phyloP scores from a whole-genome alignment of 2,329 filamentous ascomycete species.

The Ophiostoma ulmi region DNA sequence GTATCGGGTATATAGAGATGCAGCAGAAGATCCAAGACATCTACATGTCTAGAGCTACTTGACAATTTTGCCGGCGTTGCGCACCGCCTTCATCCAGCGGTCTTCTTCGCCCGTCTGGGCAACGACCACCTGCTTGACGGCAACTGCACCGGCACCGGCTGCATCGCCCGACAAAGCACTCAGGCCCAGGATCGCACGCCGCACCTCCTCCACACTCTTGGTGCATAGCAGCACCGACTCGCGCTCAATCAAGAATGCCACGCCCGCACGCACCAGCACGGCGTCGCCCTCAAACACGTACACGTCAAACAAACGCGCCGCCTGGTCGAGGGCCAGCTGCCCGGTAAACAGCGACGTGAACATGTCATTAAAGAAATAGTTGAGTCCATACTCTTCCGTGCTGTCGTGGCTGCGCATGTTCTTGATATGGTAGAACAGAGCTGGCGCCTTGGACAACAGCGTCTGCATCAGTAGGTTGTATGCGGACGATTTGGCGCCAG shows the following conservation, averaged over 20 bases:
- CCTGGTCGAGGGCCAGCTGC: constrained; percentile 62
- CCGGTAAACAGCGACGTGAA: constrained; percentile 62
- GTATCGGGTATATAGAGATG: constrained; percentile 11
- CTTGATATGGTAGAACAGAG: constrained; percentile 60
- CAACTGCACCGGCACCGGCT: too few relatives aligned
- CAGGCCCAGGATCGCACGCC: constrained; percentile 35
- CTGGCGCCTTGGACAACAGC: constrained; percentile 58
- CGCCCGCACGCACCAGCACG: constrained; percentile 63
- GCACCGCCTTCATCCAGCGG: constrained; percentile 41
- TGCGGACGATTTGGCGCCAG: constrained; percentile 61
- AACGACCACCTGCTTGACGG: constrained; percentile 34
- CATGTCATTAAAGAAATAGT: constrained; percentile 54
- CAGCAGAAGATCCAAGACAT: neutral
- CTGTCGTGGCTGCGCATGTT: constrained; percentile 42
- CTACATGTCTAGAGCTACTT: neutral
- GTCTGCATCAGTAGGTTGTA: constrained; percentile 66
- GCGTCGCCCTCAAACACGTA: constrained; percentile 78
- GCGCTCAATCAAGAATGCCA: constrained; percentile 56
- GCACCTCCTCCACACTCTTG: constrained; percentile 43
- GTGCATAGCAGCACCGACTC: constrained; percentile 50
- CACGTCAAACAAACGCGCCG: constrained; percentile 71
- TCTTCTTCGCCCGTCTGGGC: constrained; percentile 47
- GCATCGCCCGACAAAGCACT: constrained; percentile 13
- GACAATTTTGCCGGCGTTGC: constrained; percentile 37
- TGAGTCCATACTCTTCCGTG: constrained; percentile 29